Conservation (phyloP, 2,329 filamentous ascomycete species). For the Sordariomycetes sp. region DNA sequence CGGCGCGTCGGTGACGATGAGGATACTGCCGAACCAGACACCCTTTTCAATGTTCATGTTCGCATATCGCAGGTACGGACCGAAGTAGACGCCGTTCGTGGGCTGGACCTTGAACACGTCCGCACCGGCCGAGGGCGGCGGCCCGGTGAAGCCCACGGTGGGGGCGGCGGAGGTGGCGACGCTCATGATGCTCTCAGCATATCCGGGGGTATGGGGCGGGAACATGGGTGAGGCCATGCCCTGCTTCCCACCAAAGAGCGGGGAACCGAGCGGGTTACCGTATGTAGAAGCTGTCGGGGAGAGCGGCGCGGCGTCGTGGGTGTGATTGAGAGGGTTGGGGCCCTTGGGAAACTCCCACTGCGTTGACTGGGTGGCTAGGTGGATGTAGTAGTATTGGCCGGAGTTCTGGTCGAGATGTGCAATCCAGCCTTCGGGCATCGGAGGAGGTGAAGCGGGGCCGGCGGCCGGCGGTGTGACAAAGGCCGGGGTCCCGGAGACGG, state of each 20-base stretch:
- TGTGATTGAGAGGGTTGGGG: conserved; percentile 71
- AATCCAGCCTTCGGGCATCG: conserved; percentile 95
- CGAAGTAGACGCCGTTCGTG: conserved; percentile 96
- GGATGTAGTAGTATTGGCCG: conserved; percentile 98
- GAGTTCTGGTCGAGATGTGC: conserved; percentile 91
- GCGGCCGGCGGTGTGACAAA: conserved; percentile 13
- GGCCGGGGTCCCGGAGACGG: neutral
- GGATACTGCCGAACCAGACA: conserved; percentile 82
- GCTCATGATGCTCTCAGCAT: conserved; percentile 76
- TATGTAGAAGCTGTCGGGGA: conserved; percentile 72
- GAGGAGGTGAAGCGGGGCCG: conserved; percentile 73
- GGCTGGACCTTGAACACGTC: conserved; percentile 90
- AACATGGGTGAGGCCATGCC: conserved; percentile 66
- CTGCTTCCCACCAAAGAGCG: conserved; percentile 40
- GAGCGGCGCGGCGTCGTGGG: conserved; percentile 63
- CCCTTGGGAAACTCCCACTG: conserved; percentile 99
- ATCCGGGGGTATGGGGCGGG: conserved; percentile 70
- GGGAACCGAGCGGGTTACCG: conserved; percentile 59
- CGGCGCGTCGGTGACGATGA: conserved; percentile 80
- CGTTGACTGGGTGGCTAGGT: conserved; percentile 85
- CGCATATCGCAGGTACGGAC: conserved; percentile 85
- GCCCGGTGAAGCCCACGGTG: conserved; percentile 71
- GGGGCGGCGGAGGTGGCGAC: conserved; percentile 63
- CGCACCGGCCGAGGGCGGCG: conserved; percentile 77
- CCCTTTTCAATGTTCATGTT: conserved; percentile 95